Percentiles rank a stretch among this genome's conserved stretches.
These are phyloP conservation scores for Mantamonas sphyraenae DNA, from an alignment of 78 protist genomes.

Conservation along the genomic window DNA sequence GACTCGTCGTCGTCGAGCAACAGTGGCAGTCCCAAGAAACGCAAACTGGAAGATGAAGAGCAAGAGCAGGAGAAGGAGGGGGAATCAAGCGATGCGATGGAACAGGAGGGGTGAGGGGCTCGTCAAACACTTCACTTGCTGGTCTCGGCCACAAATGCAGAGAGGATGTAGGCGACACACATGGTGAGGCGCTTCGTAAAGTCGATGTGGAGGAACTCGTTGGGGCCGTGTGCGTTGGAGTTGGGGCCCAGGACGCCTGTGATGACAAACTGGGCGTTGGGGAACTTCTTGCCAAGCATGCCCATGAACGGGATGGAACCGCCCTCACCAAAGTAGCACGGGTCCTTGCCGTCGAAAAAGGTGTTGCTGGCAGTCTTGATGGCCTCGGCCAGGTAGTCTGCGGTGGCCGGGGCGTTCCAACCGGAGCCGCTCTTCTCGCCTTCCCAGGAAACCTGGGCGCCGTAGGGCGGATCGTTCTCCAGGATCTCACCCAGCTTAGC, in stretches of 20 bases:
- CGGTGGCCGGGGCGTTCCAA: conserved; percentile 58
- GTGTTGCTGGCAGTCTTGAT: conserved; percentile 37
- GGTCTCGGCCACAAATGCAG: no score
- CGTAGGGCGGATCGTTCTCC: conserved; percentile 67
- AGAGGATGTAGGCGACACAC: conserved; percentile 36
- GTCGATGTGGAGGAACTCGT: conserved; percentile 63
- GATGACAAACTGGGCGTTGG: conserved; percentile 67
- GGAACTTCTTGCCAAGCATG: conserved; percentile 58
- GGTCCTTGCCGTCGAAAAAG: conserved; percentile 49
- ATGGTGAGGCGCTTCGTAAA: conserved; percentile 43
- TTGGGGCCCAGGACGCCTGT: conserved; percentile 79
- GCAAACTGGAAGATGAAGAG: no score
- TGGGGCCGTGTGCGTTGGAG: conserved; percentile 64
- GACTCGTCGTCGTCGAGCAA: not conserved
- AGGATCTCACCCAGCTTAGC: conserved; percentile 27
- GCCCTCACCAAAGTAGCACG: conserved; percentile 54
- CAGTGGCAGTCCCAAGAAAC: no score
- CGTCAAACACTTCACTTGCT: no score
- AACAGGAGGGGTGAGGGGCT: no score
- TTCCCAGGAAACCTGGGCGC: conserved; percentile 57
- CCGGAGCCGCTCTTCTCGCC: conserved; percentile 46
- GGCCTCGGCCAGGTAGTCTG: conserved; percentile 31
- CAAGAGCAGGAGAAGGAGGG: not conserved
- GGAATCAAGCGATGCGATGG: no score
- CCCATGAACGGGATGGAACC: conserved; percentile 82